Base-by-base conservation (phyloP, 305 asterid genomes). In the Fraxinus platypoda region DNA sequence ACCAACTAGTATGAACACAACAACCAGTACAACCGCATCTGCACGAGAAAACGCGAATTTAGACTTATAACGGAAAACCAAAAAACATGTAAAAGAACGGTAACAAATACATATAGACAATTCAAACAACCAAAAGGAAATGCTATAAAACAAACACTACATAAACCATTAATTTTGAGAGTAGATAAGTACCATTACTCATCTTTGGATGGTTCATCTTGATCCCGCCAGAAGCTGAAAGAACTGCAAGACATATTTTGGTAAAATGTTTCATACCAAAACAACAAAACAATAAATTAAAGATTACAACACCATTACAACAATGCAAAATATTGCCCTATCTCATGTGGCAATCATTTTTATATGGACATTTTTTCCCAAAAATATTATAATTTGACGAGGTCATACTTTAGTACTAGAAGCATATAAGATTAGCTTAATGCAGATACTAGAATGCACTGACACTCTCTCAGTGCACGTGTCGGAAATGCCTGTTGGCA, bases 161-260 rank as follows among this genome's bases (percentile, higher is more conserved):
- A 3, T 46, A 46, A 46, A 46, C 7, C 19, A 37, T 66, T 57
- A 28, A 34, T 30, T 64, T 0, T 37, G 77, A 37, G 79, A 77
- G 84, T 30, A 74, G 77, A 82, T 75, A 81, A 43, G 84, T 93
- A 94, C 98, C 99, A 70, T 83, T 90, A 86, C 96, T 92, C 97
- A 96, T 91, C 85, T 92, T 87, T 2, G 99, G 98, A 82, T 87
- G 90, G 87, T 92, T 93, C 88, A 96, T 93, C 90, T 87, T 91
- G 87, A 96, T 93, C 86, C 99, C 99, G 1, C 99, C 98, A 8
- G 99, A 89, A 81, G 99, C 99, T n/a, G 98, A 96, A 83, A 96
- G 97, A 87, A 96, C 99, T 96, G 94, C 28, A 23, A 83, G 73
- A 81, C 21, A 75, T 81, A 21, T 31, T 59, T 68, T 28, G 81